Evolutionary conservation across 345 rosid genomes (phyloP), one percentile per base, ranked within the genome.

Genomic region (Luvunga scandens): DNA sequence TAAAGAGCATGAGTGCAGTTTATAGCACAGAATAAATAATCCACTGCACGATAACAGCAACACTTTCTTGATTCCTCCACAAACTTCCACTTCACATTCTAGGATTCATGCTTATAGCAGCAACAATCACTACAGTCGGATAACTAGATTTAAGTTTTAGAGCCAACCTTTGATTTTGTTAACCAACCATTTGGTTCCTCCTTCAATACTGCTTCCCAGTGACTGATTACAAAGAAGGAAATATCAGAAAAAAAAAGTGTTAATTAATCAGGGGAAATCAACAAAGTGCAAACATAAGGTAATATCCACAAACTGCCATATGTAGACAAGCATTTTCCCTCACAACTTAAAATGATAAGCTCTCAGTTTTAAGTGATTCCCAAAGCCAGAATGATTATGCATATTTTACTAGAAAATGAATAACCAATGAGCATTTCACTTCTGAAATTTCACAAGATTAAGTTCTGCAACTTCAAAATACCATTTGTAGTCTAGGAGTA

Each of bases 101-200:
- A 36, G 39, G 21, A 76, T 66, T 7, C 25, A 66, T 45, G 31
- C 18, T 53, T 76, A 53, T 12, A n/a, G 31, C 36, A 66, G 48
- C 27, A 72, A 72, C 21, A 30, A 72, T 55, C 22, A 67, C 4
- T 45, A 45, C 18, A 45, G 50, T 62, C 21, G 12, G 13, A 50
- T 65, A 12, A 50, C 8, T 63, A 22, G 50, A 36, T 28, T 9
- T 6, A 73, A 19, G 21, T 39, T 66, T n/a, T 64, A 72, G n/a
- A 73, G 66, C 83, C 21, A 72, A 92, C 99, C 99, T 96, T 94
- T 96, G 67, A 96, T 38, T 84, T 92, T 96, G 88, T 91, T 94
- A 74, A 96, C 99, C 84, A 94, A 67, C 97, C 97, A 94, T 80
- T 89, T 96, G 57, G 98, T 83, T 81, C 98, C 97, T 81, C 95